Conservation (phyloP, 2,329 filamentous ascomycete genomes). For the Sclerotinia nivalis region DNA sequence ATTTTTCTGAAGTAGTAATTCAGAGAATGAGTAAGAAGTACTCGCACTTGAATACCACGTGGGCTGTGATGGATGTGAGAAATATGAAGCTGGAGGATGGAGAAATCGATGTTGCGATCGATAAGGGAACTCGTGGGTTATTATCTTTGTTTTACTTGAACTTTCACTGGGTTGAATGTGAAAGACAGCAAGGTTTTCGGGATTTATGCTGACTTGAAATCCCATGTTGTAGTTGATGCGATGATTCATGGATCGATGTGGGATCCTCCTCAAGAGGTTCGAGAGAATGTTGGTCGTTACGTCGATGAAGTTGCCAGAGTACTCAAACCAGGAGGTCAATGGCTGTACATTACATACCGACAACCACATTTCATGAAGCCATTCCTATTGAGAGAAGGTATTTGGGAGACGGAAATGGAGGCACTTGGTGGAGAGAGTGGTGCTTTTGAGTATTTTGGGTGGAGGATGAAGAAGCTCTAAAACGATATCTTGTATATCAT, state of each 20-base stretch:
- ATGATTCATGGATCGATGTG: constrained; percentile 54
- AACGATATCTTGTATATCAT: neutral
- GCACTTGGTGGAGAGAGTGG: constrained; percentile 12
- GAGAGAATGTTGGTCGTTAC: constrained; percentile 51
- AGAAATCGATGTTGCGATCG: constrained; percentile 57
- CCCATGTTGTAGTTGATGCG: constrained; percentile 42
- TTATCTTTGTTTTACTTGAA: neutral
- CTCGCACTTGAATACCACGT: constrained; percentile 41
- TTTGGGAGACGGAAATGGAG: constrained; percentile 11
- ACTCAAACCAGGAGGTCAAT: constrained; percentile 50
- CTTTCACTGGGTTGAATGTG: neutral
- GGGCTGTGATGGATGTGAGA: constrained; percentile 54
- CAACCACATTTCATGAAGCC: constrained; percentile 57
- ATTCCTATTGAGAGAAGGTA: constrained; percentile 35
- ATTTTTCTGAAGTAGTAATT: constrained; percentile 58
- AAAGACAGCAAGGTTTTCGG: neutral
- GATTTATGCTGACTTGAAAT: neutral
- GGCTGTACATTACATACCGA: constrained; percentile 55
- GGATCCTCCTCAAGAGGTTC: constrained; percentile 52
- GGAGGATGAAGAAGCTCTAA: constrained; percentile 10
- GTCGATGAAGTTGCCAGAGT: constrained; percentile 52
- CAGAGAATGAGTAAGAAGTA: constrained; percentile 52
- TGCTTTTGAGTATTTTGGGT: constrained; percentile 15
- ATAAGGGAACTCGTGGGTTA: constrained; percentile 49
- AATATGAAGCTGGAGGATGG: constrained; percentile 48